Evolutionary conservation across 768 basidiomycete species (phyloP).

Genomic region (Pleurotus djamor): DNA sequence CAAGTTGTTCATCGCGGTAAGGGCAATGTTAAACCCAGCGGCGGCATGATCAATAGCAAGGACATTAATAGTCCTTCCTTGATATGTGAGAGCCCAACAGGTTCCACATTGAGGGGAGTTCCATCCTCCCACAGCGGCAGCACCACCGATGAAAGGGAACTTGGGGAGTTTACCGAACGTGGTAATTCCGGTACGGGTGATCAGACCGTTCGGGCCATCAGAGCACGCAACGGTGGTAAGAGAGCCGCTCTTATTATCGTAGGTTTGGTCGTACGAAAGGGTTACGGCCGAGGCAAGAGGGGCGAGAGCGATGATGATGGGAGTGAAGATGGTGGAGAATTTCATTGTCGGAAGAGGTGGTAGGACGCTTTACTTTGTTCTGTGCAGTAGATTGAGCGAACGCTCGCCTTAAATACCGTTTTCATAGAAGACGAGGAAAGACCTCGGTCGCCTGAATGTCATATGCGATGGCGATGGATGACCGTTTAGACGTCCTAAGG

Average conservation of each 20-base stretch:
- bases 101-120: constrained; percentile 54
- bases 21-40: constrained; percentile 46
- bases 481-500: not conserved
- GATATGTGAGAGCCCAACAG: constrained; percentile 59
- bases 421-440: not conserved
- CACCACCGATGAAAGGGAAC: constrained; percentile 63
- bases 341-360: constrained; percentile 11
- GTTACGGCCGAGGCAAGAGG: constrained; percentile 23
- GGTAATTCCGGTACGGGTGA: constrained; percentile 36
- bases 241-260: constrained; percentile 40
- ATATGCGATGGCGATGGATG: not conserved
- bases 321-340: constrained; percentile 10
- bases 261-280: constrained; percentile 43
- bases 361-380: not conserved
- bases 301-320: constrained; percentile 19
- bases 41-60: constrained; percentile 50
- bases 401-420: not conserved
- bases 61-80: constrained; percentile 40
- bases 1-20: constrained; percentile 50
- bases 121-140: constrained; percentile 45
- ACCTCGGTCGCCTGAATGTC: not conserved
- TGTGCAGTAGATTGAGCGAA: not conserved
- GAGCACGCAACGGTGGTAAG: constrained; percentile 44
- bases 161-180: constrained; percentile 51
- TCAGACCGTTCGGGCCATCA: constrained; percentile 48